A percentile compares a stretch with the other conserved stretches of the same genome.
Evolutionary conservation across 2,329 filamentous ascomycete genomes (phyloP).

Genomic region (Colletotrichum liriopes): DNA sequence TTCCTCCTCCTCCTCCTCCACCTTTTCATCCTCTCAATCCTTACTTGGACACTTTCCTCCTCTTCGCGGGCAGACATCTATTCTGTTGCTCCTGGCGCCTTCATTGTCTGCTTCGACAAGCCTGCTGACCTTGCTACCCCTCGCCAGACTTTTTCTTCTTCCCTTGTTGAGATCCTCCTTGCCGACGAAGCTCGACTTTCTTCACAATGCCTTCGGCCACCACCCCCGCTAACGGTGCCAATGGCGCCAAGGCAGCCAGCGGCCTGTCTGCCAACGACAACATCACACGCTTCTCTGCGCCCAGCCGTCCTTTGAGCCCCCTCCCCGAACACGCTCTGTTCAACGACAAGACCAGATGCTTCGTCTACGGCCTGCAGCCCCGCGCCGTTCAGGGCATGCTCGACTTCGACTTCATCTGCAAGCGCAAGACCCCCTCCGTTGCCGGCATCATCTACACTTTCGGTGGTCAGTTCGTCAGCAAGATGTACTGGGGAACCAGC

Average conservation of each 20-base stretch:
- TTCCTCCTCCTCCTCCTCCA: constrained; percentile 39
- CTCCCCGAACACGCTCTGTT: constrained; percentile 92
- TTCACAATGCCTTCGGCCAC: constrained; percentile 67
- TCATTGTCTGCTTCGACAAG: constrained; percentile 43
- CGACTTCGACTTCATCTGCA: constrained; percentile 99
- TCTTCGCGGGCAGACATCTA: constrained; percentile 37
- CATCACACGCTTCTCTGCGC: constrained; percentile 95
- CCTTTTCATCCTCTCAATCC: constrained; percentile 33
- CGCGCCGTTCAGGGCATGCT: constrained; percentile 94
- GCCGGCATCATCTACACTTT: constrained; percentile 99
- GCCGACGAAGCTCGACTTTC: constrained; percentile 39
- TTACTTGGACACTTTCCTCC: constrained; percentile 30
- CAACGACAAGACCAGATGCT: constrained; percentile 99
- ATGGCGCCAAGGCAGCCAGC: constrained; percentile 60
- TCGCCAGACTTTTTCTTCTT: constrained; percentile 43
- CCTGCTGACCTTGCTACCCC: constrained; percentile 43
- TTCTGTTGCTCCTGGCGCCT: constrained; percentile 35
- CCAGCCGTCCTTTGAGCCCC: constrained; percentile 93
- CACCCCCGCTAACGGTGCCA: constrained; percentile 61
- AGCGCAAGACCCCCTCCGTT: constrained; percentile 95
- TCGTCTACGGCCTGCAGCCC: constrained; percentile 99
- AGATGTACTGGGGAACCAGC: constrained; percentile 99
- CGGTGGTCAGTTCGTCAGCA: constrained; percentile 99
- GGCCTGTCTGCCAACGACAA: constrained; percentile 92
- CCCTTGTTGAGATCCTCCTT: constrained; percentile 38